These are phyloP conservation scores for Phyllosticta citriasiana DNA, from an alignment of 2,329 filamentous ascomycete genomes.

Conservation along the genomic window DNA sequence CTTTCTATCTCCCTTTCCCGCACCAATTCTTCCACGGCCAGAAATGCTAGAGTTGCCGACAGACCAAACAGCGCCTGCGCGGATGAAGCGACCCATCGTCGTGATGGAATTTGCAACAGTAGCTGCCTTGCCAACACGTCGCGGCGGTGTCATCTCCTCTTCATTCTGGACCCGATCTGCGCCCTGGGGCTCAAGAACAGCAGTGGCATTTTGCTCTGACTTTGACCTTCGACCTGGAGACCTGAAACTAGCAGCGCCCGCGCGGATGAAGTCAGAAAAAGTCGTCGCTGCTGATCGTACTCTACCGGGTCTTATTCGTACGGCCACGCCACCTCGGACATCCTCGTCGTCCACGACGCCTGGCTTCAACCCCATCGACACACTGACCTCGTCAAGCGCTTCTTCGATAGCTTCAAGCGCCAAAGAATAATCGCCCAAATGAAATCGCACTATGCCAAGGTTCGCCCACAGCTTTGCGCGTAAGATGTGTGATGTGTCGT, in stretches of 20 bases:
- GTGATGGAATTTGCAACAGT: background rate
- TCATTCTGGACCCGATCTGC: background rate
- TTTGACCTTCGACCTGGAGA: background rate
- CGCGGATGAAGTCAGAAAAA: background rate
- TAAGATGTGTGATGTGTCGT: background rate
- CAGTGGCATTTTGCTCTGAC: background rate
- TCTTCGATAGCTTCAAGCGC: slow-evolving; percentile 5
- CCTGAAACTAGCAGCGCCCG: background rate
- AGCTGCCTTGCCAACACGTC: background rate
- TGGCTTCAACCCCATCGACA: background rate
- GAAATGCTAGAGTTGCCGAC: background rate
- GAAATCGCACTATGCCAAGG: slow-evolving; percentile 7
- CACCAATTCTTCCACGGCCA: background rate
- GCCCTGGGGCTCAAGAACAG: background rate
- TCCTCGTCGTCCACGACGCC: background rate
- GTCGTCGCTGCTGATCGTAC: background rate
- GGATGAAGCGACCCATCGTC: background rate
- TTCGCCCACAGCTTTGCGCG: slow-evolving; percentile 7
- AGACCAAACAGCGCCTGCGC: background rate
- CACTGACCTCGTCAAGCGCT: background rate
- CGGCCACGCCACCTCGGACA: background rate
- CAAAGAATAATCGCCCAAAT: slow-evolving; percentile 1
- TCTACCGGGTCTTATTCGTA: background rate
- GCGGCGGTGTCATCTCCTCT: background rate
- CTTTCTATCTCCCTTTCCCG: background rate